Percentiles rank a stretch among this genome's conserved stretches.
Conservation (phyloP, 441 rosid genomes). For the Erodium chrysanthum region DNA sequence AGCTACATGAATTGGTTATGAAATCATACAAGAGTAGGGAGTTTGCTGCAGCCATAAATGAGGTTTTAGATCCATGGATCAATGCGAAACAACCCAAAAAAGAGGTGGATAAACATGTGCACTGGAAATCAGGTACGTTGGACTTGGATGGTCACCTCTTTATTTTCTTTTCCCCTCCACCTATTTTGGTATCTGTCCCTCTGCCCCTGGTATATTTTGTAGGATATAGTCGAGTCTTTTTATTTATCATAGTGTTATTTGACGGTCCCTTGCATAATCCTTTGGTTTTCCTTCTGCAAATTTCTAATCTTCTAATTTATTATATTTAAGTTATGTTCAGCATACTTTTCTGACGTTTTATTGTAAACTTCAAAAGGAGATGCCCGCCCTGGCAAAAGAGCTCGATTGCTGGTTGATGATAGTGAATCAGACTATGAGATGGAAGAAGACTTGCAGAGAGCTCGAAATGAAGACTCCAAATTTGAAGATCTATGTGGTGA, state of each 20-base stretch:
- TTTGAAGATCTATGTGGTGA: constrained; percentile 81
- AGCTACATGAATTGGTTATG: constrained; percentile 95
- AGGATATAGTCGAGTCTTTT: too few relatives aligned
- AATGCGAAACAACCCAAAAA: constrained; percentile 88
- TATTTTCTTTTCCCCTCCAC: not conserved
- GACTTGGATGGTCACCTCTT: not conserved
- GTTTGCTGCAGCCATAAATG: constrained; percentile 93
- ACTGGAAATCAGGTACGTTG: constrained; percentile 66
- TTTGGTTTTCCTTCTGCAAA: not conserved
- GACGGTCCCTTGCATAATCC: not conserved
- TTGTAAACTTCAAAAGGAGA: constrained; percentile 47
- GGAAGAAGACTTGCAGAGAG: constrained; percentile 39
- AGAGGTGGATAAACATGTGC: constrained; percentile 66
- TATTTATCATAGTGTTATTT: too few relatives aligned
- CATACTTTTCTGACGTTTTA: constrained; percentile 15
- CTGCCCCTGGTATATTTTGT: too few relatives aligned
- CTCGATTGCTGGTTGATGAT: constrained; percentile 56
- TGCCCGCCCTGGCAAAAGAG: constrained; percentile 62
- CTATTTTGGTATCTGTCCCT: too few relatives aligned
- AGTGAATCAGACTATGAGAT: constrained; percentile 52
- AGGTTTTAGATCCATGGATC: constrained; percentile 97
- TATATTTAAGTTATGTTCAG: constrained; percentile 15
- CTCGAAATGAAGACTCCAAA: constrained; percentile 39
- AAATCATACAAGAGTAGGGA: constrained; percentile 91
- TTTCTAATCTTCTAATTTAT: not conserved